Percentiles rank a stretch among this genome's conserved stretches.
Evolutionary conservation across 495 filamentous ascomycete species (phyloP).

Genomic region (Penicillium egyptiacum): DNA sequence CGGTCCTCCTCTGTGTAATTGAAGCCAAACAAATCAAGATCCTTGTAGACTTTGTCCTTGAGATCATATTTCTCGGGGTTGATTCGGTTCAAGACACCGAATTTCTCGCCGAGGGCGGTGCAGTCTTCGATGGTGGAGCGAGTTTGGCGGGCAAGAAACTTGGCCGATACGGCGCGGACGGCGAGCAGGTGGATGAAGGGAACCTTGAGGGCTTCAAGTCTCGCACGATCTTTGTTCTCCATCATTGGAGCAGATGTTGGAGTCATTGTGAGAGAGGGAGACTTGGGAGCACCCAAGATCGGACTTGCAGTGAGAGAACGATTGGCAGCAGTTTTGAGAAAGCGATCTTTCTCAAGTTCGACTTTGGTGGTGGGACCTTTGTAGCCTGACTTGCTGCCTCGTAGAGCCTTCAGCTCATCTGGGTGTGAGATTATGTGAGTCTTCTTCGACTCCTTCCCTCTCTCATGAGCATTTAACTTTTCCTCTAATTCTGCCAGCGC

Average conservation of each 20-base stretch:
- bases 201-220: slow-evolving; percentile 50
- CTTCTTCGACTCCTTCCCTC: slow-evolving; percentile 56
- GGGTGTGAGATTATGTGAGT: slow-evolving; percentile 44
- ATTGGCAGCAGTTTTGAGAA: slow-evolving; percentile 44
- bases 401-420: slow-evolving; percentile 39
- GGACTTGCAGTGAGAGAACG: slow-evolving; percentile 67
- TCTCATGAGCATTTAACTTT: slow-evolving; percentile 46
- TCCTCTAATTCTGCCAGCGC: slow-evolving; percentile 58
- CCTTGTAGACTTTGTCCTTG: slow-evolving; percentile 71
- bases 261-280: slow-evolving; percentile 39
- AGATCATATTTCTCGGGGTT: slow-evolving; percentile 64
- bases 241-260: slow-evolving; percentile 52
- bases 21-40: slow-evolving; percentile 80
- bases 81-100: slow-evolving; percentile 59
- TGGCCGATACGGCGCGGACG: slow-evolving; percentile 56
- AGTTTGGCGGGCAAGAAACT: slow-evolving; percentile 58
- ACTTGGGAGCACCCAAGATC: slow-evolving; percentile 52
- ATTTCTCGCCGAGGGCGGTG: slow-evolving; percentile 53
- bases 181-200: slow-evolving; percentile 77
- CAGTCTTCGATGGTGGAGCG: slow-evolving; percentile 58
- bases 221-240: slow-evolving; percentile 54
- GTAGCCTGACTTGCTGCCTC: slow-evolving; percentile 15
- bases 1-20: slow-evolving; percentile 66
- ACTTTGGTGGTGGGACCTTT: slow-evolving; percentile 37
- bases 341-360: slow-evolving; percentile 48